Conservation (phyloP, 2,329 filamentous ascomycete genomes). For the Aureobasidium sp. region DNA sequence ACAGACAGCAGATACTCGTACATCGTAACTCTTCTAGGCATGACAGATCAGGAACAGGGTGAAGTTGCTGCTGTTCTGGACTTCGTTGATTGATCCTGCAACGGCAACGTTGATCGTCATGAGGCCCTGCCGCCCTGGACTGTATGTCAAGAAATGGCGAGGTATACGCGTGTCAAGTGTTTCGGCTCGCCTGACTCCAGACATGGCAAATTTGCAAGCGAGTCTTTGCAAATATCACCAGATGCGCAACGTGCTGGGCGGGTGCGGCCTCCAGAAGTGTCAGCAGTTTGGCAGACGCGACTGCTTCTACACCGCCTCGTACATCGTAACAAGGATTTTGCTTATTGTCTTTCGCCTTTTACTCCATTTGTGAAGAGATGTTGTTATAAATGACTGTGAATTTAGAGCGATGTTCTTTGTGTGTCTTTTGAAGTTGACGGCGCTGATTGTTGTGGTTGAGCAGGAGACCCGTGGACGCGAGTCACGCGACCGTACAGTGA, state of each 20-base stretch:
- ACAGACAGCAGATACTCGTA: neutral
- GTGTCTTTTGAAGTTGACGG: neutral
- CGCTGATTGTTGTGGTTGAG: neutral
- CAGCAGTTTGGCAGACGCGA: neutral
- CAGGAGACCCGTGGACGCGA: too few relatives aligned
- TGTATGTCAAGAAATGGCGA: neutral
- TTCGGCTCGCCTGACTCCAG: neutral
- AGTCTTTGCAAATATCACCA: neutral
- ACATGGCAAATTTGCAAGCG: neutral
- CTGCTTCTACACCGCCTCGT: neutral
- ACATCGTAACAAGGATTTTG: neutral
- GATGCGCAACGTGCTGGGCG: neutral
- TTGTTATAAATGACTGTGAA: too few relatives aligned
- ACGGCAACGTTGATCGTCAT: neutral
- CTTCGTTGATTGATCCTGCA: neutral
- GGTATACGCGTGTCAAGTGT: neutral
- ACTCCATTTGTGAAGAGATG: neutral
- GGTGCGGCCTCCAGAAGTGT: neutral
- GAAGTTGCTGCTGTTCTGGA: slow-evolving; percentile 1
- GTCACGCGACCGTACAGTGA: too few relatives aligned
- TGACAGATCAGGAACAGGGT: neutral
- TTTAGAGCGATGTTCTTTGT: neutral
- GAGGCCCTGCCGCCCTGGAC: neutral
- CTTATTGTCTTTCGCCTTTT: too few relatives aligned
- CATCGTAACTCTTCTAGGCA: neutral